A percentile compares a stretch with the other conserved stretches of the same genome.
phyloP scores from a whole-genome alignment of 345 rosid genomes.

The Brassica nigra region DNA sequence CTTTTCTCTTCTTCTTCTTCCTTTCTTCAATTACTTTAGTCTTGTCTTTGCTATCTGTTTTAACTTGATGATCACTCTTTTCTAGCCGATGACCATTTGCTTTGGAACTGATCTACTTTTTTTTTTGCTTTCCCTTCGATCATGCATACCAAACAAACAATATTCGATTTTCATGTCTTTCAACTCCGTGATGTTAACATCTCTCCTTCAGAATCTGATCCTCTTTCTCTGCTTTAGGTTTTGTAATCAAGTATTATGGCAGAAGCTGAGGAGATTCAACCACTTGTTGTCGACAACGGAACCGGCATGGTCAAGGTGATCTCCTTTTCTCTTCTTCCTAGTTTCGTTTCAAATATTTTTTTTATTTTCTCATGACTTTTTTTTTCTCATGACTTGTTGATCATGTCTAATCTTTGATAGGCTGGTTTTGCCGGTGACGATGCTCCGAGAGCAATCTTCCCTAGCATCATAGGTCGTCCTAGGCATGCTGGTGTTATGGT shows the following conservation, averaged over 20 bases:
- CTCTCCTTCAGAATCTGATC: not conserved
- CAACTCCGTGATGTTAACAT: not conserved
- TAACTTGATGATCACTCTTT: conserved; percentile 24
- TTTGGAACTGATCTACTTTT: conserved; percentile 9
- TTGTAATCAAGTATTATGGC: conserved; percentile 32
- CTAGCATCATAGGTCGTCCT: conserved; percentile 83
- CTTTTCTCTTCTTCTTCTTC: not conserved
- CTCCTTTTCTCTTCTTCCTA: not conserved
- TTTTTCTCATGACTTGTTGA: conserved; percentile 7
- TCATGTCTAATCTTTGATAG: conserved; percentile 34
- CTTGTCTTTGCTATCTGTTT: not conserved
- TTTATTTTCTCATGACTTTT: no score
- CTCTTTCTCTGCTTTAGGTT: not conserved
- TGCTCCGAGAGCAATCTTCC: conserved; percentile 80
- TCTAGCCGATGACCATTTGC: not conserved
- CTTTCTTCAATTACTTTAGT: not conserved
- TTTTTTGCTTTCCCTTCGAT: not conserved
- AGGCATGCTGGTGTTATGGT: conserved; percentile 88
- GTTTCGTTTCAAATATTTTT: not conserved
- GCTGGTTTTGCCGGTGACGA: conserved; percentile 93
- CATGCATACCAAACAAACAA: not conserved
- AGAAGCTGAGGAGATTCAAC: conserved; percentile 57
- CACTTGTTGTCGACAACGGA: conserved; percentile 64
- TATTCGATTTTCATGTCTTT: conserved; percentile 22
- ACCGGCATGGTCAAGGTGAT: conserved; percentile 63